These are phyloP conservation scores for Botrytis fragariae DNA, from an alignment of 2,329 filamentous ascomycete species.

Conservation along the genomic window DNA sequence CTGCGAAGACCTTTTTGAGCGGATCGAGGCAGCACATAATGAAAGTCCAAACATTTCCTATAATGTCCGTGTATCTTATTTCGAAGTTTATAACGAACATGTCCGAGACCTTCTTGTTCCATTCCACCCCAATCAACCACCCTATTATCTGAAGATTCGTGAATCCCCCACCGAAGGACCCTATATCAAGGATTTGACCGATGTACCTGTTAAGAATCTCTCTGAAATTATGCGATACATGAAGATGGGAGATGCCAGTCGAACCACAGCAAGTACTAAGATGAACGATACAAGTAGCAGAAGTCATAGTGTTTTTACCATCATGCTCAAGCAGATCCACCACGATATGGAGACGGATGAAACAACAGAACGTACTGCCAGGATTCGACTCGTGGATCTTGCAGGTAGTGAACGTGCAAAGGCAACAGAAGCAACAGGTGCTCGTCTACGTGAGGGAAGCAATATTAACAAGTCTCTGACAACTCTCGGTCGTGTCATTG, in stretches of 20 bases:
- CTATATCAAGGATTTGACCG: constrained; percentile 94
- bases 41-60: constrained; percentile 92
- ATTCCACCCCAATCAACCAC: constrained; percentile 64
- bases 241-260: constrained; percentile 82
- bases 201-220: constrained; percentile 85
- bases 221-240: constrained; percentile 86
- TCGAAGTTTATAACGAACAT: constrained; percentile 99
- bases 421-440: constrained; percentile 89
- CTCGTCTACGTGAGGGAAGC: constrained; percentile 85
- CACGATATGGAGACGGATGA: constrained; percentile 97
- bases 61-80: constrained; percentile 96
- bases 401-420: constrained; percentile 95
- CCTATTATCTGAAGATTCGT: constrained; percentile 94
- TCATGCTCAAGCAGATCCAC: constrained; percentile 97
- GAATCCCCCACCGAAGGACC: constrained; percentile 93
- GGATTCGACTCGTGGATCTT: constrained; percentile 91
- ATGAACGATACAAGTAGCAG: constrained; percentile 99
- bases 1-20: constrained; percentile 92
- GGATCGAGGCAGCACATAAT: constrained; percentile 71
- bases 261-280: constrained; percentile 90
- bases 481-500: constrained; percentile 92
- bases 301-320: constrained; percentile 96
- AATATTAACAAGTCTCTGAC: constrained; percentile 99
- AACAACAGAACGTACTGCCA: constrained; percentile 89
- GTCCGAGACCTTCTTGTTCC: constrained; percentile 90